Percentiles rank a stretch among this genome's conserved stretches.
Conservation (phyloP, 139 green algal genomes). For the Coccomyxa sp. region DNA sequence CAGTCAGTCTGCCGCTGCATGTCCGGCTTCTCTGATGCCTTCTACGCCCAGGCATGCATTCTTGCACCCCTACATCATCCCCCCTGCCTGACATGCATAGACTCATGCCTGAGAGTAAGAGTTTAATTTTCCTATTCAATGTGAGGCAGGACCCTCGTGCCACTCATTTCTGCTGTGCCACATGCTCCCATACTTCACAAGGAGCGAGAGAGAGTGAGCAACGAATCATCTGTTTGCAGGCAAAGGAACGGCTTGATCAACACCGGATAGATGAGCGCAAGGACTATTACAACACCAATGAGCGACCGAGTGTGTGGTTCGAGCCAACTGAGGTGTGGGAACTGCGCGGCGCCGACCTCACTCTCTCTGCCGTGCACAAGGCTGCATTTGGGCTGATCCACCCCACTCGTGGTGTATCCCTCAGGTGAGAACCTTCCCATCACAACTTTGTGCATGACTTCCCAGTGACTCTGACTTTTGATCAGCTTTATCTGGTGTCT, state of each 20-base stretch:
- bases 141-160: not conserved
- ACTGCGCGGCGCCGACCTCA: slow-evolving; percentile 70
- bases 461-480: not conserved
- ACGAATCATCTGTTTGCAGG: slow-evolving; percentile 3
- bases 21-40: slow-evolving; percentile 85
- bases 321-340: slow-evolving; percentile 65
- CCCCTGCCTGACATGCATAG: too few species aligned
- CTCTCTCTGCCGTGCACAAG: slow-evolving; percentile 65
- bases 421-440: slow-evolving; percentile 50
- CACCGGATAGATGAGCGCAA: slow-evolving; percentile 34
- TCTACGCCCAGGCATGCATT: slow-evolving; percentile 62
- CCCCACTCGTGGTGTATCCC: slow-evolving; percentile 44
- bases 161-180: too few species aligned
- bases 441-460: not conserved
- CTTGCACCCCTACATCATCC: not conserved
- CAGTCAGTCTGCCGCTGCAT: slow-evolving; percentile 80
- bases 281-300: slow-evolving; percentile 69
- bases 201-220: too few species aligned
- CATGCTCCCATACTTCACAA: too few species aligned
- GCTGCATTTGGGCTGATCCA: slow-evolving; percentile 42
- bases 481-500: not conserved
- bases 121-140: too few species aligned
- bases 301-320: slow-evolving; percentile 73
- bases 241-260: slow-evolving; percentile 12
- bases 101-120: too few species aligned